These are phyloP conservation scores for Triticum timopheevii DNA, from an alignment of 176 grass and related monocot species.

Conservation along the genomic window DNA sequence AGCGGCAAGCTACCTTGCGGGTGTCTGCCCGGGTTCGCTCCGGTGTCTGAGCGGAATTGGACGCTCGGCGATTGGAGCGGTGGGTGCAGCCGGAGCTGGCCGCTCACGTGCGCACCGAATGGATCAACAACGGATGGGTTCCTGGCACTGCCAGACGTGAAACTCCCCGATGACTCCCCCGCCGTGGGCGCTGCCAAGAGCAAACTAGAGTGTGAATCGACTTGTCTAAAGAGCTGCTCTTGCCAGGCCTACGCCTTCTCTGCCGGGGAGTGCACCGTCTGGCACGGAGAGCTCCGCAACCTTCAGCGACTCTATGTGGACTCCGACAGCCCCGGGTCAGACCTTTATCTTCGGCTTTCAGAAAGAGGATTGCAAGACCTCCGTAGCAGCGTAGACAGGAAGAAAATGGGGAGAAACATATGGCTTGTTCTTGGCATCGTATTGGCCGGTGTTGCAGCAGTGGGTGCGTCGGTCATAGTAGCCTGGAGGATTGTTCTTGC, in stretches of 20 bases:
- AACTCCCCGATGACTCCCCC: not conserved
- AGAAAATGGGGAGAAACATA: not conserved
- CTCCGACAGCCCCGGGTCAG: not conserved
- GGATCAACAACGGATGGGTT: not conserved
- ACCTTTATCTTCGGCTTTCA: constrained; percentile 7
- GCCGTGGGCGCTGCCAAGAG: not conserved
- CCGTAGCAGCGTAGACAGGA: not conserved
- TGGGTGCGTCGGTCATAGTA: not conserved
- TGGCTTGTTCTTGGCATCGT: not conserved
- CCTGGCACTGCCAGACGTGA: not conserved
- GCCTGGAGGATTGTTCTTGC: not conserved
- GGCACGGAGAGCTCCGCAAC: constrained; percentile 23
- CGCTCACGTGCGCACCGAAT: not conserved
- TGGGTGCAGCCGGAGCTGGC: not conserved
- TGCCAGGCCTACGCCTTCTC: constrained; percentile 38
- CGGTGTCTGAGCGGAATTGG: constrained; percentile 6
- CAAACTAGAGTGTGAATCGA: not conserved
- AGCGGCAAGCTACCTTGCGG: not conserved
- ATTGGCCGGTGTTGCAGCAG: not conserved
- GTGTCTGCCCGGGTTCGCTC: constrained; percentile 31
- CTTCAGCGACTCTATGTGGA: not conserved
- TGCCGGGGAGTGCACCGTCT: not conserved
- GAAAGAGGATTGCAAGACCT: not conserved
- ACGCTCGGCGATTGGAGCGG: constrained; percentile 3
- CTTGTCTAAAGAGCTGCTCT: constrained; percentile 14